Evolutionary conservation across 805 yeast species (phyloP).

Genomic region (Wickerhamomyces strasburgensis): DNA sequence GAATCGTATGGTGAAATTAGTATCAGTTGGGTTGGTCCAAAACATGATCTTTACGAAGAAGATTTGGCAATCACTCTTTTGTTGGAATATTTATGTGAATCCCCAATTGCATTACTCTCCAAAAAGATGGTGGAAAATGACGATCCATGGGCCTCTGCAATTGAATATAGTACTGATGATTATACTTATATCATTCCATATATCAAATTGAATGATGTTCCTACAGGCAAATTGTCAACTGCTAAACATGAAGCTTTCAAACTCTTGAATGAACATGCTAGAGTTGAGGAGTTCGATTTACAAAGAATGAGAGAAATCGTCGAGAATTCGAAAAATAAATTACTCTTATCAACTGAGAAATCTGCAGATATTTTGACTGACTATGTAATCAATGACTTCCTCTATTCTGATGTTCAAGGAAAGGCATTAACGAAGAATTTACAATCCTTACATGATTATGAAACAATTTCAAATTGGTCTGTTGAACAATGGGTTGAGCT

Average conservation of each 20-base stretch:
- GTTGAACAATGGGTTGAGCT: constrained; percentile 61
- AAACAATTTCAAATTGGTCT: constrained; percentile 51
- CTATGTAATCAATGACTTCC: constrained; percentile 69
- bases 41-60: constrained; percentile 41
- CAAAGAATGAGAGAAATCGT: constrained; percentile 62
- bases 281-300: constrained; percentile 51
- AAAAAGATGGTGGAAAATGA: constrained; percentile 72
- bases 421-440: constrained; percentile 51
- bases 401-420: constrained; percentile 69
- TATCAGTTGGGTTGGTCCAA: constrained; percentile 82
- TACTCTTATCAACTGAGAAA: constrained; percentile 56
- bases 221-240: constrained; percentile 54
- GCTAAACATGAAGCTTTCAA: constrained; percentile 48
- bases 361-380: constrained; percentile 57
- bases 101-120: constrained; percentile 71
- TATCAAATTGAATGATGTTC: constrained; percentile 63
- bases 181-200: constrained; percentile 57
- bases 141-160: constrained; percentile 72
- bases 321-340: constrained; percentile 58
- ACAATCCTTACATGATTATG: constrained; percentile 53
- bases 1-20: constrained; percentile 75
- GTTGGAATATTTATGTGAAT: constrained; percentile 68
- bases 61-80: constrained; percentile 70
- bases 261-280: constrained; percentile 49
- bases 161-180: constrained; percentile 70